Evolutionary conservation across 345 rosid species (phyloP).

Genomic region (Carallia pectinifolia): DNA sequence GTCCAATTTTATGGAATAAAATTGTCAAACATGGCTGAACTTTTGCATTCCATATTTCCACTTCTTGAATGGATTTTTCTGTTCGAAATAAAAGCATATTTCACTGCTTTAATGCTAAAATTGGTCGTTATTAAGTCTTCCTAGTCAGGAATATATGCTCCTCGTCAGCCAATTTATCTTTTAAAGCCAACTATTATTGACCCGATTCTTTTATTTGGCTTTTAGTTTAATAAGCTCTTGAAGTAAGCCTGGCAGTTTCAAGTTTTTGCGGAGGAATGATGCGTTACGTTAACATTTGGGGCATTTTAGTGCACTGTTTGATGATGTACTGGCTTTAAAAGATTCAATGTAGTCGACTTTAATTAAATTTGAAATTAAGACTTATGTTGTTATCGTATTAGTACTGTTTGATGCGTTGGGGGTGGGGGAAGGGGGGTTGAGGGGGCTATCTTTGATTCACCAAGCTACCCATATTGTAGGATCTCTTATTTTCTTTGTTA

Average conservation of each 20-base stretch:
- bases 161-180: background rate
- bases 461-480: background rate
- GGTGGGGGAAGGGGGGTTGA: too few species aligned
- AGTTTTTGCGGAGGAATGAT: background rate
- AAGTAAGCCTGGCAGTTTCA: background rate
- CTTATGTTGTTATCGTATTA: background rate
- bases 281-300: constrained; percentile 6
- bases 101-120: constrained; percentile 7
- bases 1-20: background rate
- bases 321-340: too few species aligned
- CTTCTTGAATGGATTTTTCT: constrained; percentile 5
- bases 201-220: background rate
- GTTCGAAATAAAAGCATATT: background rate
- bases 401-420: background rate
- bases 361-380: too few species aligned
- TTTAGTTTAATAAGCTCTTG: background rate
- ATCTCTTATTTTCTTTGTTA: background rate
- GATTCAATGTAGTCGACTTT: too few species aligned
- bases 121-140: background rate
- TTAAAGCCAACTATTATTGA: background rate
- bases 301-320: constrained; percentile 2
- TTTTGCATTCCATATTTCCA: background rate
- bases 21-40: background rate
- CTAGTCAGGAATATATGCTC: background rate
- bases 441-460: background rate